phyloP scores from a whole-genome alignment of 257 asterid species.

The Solanum megistacrolobum region DNA sequence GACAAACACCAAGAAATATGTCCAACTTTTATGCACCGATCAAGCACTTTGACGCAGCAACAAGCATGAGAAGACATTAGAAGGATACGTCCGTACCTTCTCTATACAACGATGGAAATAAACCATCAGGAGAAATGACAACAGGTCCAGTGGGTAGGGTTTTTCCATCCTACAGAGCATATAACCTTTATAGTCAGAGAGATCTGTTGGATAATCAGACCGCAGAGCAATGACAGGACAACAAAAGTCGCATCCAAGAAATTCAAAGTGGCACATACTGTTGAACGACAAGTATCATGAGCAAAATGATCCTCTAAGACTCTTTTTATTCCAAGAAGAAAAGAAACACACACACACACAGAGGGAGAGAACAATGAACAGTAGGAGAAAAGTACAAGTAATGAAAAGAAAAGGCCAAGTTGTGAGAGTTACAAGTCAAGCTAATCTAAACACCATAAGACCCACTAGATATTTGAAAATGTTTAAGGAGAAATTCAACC shows the following conservation, averaged over 20 bases:
- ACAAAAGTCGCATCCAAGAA: background rate
- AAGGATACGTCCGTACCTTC: conserved; percentile 44
- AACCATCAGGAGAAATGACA: conserved; percentile 96
- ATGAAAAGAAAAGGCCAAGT: background rate
- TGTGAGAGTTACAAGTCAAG: background rate
- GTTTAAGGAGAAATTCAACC: background rate
- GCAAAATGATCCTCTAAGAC: background rate
- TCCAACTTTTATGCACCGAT: background rate
- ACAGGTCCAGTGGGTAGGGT: conserved; percentile 93
- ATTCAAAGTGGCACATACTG: background rate
- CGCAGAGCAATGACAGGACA: background rate
- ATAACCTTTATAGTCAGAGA: background rate
- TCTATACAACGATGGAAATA: conserved; percentile 87
- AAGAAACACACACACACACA: background rate
- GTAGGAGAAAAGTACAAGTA: background rate
- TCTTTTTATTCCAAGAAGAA: background rate
- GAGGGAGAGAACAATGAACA: background rate
- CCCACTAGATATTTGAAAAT: background rate
- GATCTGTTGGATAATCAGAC: background rate
- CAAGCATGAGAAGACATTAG: background rate
- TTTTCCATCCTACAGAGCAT: conserved; percentile 74
- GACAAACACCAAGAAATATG: background rate
- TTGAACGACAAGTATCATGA: background rate
- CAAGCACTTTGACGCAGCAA: background rate
- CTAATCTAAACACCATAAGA: background rate